phyloP scores from a whole-genome alignment of 352 stramenopile genomes.

The Pythium phragmitis region DNA sequence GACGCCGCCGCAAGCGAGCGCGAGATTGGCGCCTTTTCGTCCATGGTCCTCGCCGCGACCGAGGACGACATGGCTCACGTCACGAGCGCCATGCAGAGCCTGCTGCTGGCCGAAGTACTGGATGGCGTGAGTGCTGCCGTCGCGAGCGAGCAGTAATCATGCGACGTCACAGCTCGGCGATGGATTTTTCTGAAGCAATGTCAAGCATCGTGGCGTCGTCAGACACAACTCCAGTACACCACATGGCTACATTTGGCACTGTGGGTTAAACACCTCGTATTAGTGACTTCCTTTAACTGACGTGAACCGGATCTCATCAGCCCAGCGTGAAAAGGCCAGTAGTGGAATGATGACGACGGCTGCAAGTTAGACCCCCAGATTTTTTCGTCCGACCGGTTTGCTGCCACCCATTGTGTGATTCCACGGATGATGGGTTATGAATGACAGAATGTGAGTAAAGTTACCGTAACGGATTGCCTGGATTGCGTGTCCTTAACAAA shows the following conservation, averaged over 20 bases:
- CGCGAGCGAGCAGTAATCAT: slow-evolving; percentile 3
- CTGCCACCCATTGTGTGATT: no score
- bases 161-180: background rate
- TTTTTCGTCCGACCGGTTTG: no score
- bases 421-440: no score
- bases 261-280: background rate
- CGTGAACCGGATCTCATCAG: background rate
- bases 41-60: slow-evolving; percentile 7
- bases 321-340: background rate
- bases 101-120: slow-evolving; percentile 12
- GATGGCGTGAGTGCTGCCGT: slow-evolving; percentile 3
- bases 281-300: background rate
- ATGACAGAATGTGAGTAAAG: no score
- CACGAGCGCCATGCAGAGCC: slow-evolving; percentile 14
- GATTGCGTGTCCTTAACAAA: no score
- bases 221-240: background rate
- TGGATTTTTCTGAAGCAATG: background rate
- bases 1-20: background rate
- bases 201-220: background rate
- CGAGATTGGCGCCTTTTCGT: slow-evolving; percentile 7
- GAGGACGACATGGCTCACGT: slow-evolving; percentile 10
- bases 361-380: no score
- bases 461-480: no score
- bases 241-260: slow-evolving; percentile 16
- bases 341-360: slow-evolving; percentile 4